Percentiles rank a stretch among this genome's conserved stretches.
These are phyloP conservation scores for Leishmania aethiopica DNA, from an alignment of 208 protist genomes.

Conservation along the genomic window DNA sequence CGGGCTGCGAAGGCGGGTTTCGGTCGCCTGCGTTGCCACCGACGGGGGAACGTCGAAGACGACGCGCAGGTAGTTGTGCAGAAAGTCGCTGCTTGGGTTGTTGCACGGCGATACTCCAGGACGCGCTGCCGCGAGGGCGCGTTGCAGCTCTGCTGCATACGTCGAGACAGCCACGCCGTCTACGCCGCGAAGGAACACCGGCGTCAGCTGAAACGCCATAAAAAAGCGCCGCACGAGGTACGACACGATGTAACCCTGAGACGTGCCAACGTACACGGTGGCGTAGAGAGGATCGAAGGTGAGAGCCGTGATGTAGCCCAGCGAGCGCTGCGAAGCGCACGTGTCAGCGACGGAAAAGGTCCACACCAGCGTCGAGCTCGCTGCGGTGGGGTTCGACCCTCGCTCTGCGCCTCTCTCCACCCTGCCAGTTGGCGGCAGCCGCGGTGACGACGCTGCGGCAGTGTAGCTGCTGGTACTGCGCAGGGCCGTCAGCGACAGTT, in stretches of 20 bases:
- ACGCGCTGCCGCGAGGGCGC: slow-evolving; percentile 10
- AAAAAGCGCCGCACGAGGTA: slow-evolving; percentile 76
- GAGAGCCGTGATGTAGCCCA: slow-evolving; percentile 48
- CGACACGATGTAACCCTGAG: slow-evolving; percentile 64
- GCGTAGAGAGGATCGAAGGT: slow-evolving; percentile 65
- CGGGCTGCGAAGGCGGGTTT: neutral
- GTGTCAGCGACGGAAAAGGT: slow-evolving; percentile 25
- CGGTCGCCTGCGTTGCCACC: neutral
- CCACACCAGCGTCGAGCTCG: slow-evolving; percentile 31
- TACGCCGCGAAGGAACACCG: slow-evolving; percentile 36
- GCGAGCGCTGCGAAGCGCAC: slow-evolving; percentile 25
- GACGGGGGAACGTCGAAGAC: slow-evolving; percentile 15
- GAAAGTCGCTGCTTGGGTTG: neutral
- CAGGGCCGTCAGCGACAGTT: neutral
- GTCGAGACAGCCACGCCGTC: slow-evolving; percentile 34
- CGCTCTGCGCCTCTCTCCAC: neutral
- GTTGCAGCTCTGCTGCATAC: slow-evolving; percentile 38
- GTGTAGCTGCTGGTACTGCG: neutral
- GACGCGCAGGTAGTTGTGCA: slow-evolving; percentile 16
- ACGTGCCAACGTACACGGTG: slow-evolving; percentile 74
- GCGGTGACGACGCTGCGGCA: neutral
- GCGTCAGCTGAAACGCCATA: slow-evolving; percentile 59
- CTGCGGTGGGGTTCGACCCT: neutral
- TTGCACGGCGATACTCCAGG: neutral
- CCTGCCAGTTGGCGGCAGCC: neutral